These are phyloP conservation scores for Ensete glaucum DNA, from an alignment of 176 grass and related monocot genomes.

Conservation along the genomic window DNA sequence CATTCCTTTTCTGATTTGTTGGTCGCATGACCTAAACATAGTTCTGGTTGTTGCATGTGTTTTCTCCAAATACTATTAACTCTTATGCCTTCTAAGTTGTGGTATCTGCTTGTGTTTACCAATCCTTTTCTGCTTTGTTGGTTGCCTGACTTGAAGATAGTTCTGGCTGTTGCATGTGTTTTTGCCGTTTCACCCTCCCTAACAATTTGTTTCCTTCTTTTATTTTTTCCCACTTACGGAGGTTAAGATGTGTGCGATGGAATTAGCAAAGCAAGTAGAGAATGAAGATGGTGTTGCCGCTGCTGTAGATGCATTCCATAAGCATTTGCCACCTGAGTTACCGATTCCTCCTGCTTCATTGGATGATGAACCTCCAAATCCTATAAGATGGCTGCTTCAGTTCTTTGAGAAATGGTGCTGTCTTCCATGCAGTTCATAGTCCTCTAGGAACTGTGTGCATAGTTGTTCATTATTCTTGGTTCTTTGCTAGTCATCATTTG, in stretches of 20 bases:
- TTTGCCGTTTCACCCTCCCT: neutral
- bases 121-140: neutral
- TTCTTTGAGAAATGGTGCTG: conserved; percentile 16
- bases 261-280: conserved; percentile 42
- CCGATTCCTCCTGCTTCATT: neutral
- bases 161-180: neutral
- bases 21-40: neutral
- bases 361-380: neutral
- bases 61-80: neutral
- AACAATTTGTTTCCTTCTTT: neutral
- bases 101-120: neutral
- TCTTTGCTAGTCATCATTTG: neutral
- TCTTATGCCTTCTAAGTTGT: neutral
- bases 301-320: conserved; percentile 54
- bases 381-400: neutral
- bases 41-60: neutral
- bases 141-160: neutral
- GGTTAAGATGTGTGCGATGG: conserved; percentile 45
- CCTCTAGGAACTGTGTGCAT: no score
- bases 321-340: conserved; percentile 30
- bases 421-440: neutral
- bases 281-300: conserved; percentile 48
- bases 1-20: neutral
- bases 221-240: conserved; percentile 16
- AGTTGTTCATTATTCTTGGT: conserved; percentile 3